These are phyloP conservation scores for Cryptococcus sp. DNA, from an alignment of 1,284 basidiomycete species.

Conservation along the genomic window DNA sequence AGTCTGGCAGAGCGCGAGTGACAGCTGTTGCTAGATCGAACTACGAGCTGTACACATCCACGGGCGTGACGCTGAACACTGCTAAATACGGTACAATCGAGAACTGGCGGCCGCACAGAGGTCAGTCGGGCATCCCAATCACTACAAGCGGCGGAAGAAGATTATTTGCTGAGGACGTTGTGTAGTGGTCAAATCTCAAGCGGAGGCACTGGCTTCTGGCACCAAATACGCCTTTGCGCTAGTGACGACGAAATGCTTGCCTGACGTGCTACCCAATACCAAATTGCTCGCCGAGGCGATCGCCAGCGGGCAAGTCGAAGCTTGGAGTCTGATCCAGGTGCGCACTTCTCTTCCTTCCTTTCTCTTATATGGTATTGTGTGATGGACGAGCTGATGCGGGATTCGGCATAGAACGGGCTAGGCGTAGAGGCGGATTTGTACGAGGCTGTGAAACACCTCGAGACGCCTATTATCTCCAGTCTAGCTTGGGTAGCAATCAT, in stretches of 20 bases:
- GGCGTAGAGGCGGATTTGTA: constrained; percentile 71
- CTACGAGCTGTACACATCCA: constrained; percentile 60
- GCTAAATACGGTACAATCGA: constrained; percentile 63
- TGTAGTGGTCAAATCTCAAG: constrained; percentile 63
- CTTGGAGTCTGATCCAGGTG: constrained; percentile 67
- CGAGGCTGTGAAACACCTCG: constrained; percentile 55
- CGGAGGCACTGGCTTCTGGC: constrained; percentile 60
- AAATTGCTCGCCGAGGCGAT: constrained; percentile 64
- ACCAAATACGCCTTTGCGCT: constrained; percentile 67
- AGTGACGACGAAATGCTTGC: constrained; percentile 71
- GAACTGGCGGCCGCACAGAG: constrained; percentile 65
- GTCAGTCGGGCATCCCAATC: constrained; percentile 51
- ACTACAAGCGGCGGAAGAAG: background rate
- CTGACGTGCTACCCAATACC: constrained; percentile 65
- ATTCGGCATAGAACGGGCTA: constrained; percentile 63
- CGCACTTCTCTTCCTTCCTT: constrained; percentile 3
- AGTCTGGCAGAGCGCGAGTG: constrained; percentile 65
- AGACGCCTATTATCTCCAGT: constrained; percentile 43
- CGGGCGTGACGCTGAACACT: constrained; percentile 62
- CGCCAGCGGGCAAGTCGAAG: constrained; percentile 58
- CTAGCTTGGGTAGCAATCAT: constrained; percentile 43
- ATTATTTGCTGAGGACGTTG: background rate
- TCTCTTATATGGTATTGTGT: background rate
- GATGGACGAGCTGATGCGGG: constrained; percentile 5
- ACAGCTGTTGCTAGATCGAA: constrained; percentile 75